Conservation (phyloP, 768 basidiomycete species). For the Trametopsis cervina region DNA sequence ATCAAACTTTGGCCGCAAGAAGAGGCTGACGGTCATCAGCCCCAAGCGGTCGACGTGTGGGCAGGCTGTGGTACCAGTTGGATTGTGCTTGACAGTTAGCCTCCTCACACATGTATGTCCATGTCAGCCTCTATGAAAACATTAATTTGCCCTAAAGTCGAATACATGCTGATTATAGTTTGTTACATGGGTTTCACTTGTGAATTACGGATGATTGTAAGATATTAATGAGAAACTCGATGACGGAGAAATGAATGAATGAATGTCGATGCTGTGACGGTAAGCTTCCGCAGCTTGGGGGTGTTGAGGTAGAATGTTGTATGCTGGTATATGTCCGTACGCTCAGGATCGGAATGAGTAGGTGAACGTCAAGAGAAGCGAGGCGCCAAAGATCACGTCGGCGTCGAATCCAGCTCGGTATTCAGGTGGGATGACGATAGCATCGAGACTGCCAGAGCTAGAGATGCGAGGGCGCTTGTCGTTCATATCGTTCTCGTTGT, state of each 20-base stretch:
- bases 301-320: not conserved
- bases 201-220: slow-evolving; percentile 6
- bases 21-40: not conserved
- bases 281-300: not conserved
- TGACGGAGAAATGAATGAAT: not conserved
- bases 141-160: not conserved
- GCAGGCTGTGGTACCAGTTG: slow-evolving; percentile 50
- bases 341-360: slow-evolving; percentile 10
- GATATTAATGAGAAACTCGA: not conserved
- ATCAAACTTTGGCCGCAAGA: slow-evolving; percentile 46
- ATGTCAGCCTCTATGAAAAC: not conserved
- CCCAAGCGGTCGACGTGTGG: slow-evolving; percentile 26
- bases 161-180: not conserved
- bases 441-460: not conserved
- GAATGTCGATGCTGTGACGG: not conserved
- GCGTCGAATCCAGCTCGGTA: slow-evolving; percentile 18
- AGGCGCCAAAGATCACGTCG: slow-evolving; percentile 25
- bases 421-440: slow-evolving; percentile 15
- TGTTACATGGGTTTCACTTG: slow-evolving; percentile 2
- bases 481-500: not conserved
- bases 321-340: not conserved
- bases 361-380: slow-evolving; percentile 24
- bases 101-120: slow-evolving; percentile 1
- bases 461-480: not conserved
- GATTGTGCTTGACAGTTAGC: slow-evolving; percentile 24